These are phyloP conservation scores for Lathyrus tuberosus DNA, from an alignment of 306 rosid species.

Conservation along the genomic window DNA sequence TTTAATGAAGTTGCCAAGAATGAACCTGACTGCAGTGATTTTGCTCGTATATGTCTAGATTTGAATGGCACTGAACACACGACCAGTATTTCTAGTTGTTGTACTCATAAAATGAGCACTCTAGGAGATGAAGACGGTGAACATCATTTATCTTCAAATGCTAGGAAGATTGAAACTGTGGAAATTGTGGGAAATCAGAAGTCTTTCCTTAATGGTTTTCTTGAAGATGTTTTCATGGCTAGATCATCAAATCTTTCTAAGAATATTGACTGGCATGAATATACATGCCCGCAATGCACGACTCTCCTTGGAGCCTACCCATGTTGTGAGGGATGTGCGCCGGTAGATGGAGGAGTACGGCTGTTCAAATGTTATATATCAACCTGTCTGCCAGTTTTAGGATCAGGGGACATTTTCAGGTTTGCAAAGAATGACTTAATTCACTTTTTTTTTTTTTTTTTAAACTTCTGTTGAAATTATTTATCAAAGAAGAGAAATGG, in stretches of 20 bases:
- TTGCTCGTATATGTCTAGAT: conserved; percentile 38
- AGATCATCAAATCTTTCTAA: conserved; percentile 68
- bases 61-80: conserved; percentile 37
- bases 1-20: conserved; percentile 35
- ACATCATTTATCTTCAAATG: conserved; percentile 50
- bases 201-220: conserved; percentile 80
- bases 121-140: conserved; percentile 42
- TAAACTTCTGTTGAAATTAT: background rate
- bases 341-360: conserved; percentile 86
- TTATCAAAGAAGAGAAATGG: conserved; percentile 17
- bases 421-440: conserved; percentile 41
- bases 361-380: conserved; percentile 79
- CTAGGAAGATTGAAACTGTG: conserved; percentile 32
- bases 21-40: conserved; percentile 39
- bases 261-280: conserved; percentile 84
- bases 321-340: conserved; percentile 52
- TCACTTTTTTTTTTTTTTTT: background rate
- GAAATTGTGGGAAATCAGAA: conserved; percentile 58
- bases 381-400: conserved; percentile 58
- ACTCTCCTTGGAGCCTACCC: conserved; percentile 90
- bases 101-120: conserved; percentile 41
- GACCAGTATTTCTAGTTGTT: conserved; percentile 46
- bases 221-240: conserved; percentile 90
- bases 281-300: conserved; percentile 73
- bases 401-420: conserved; percentile 72